Evolutionary conservation across 331 rosid species (phyloP).

Genomic region (Rosa hybrid): DNA sequence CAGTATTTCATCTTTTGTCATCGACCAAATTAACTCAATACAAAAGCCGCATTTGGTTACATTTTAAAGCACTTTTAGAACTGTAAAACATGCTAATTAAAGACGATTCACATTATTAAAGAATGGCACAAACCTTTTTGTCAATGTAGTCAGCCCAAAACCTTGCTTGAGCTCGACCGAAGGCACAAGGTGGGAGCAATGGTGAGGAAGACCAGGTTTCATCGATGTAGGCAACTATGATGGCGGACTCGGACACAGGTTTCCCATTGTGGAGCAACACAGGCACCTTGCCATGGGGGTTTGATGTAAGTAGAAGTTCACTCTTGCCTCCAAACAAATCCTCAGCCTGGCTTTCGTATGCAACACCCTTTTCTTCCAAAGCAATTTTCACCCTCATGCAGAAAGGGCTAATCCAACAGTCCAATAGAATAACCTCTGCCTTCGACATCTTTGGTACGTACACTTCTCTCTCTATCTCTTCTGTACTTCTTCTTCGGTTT

Average conservation of each 20-base stretch:
- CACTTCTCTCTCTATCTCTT: neutral
- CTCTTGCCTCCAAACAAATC: conserved; percentile 66
- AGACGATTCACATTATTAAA: neutral
- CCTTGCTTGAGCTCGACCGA: conserved; percentile 54
- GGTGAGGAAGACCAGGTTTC: conserved; percentile 53
- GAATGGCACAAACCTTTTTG: conserved; percentile 44
- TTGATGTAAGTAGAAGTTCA: conserved; percentile 54
- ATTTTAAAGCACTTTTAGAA: neutral
- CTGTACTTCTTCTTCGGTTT: neutral
- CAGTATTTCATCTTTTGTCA: neutral
- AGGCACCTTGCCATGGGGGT: conserved; percentile 64
- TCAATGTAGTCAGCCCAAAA: conserved; percentile 70
- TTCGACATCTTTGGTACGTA: conserved; percentile 41
- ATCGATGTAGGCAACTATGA: conserved; percentile 51
- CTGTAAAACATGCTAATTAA: neutral
- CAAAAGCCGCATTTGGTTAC: neutral
- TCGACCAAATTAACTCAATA: too few species aligned
- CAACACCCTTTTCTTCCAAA: conserved; percentile 57
- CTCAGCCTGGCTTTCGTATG: conserved; percentile 42
- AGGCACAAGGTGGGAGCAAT: conserved; percentile 51
- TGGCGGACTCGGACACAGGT: conserved; percentile 51
- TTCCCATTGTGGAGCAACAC: conserved; percentile 51
- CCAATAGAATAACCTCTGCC: conserved; percentile 48
- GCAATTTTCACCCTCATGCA: conserved; percentile 59
- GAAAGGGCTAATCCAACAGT: conserved; percentile 57